Evolutionary conservation across 2,329 filamentous ascomycete genomes (phyloP).

Genomic region (Ceratocystis alfenasii): DNA sequence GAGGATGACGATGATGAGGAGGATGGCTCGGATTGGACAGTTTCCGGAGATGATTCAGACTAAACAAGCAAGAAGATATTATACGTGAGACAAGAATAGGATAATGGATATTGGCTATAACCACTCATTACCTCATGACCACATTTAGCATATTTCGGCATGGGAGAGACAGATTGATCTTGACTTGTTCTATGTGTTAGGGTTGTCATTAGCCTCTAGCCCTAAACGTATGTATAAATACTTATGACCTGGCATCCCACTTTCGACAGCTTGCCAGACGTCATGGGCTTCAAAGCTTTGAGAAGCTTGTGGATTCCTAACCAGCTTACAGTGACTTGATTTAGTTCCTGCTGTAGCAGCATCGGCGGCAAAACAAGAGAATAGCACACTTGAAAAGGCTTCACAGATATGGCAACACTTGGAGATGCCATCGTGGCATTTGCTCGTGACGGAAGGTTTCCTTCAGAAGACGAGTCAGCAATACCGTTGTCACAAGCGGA

Average conservation of each 20-base stretch:
- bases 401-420: conserved; percentile 23
- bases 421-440: conserved; percentile 34
- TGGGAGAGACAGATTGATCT: too few species aligned
- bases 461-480: conserved; percentile 30
- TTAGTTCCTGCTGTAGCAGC: neutral
- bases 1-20: conserved; percentile 39
- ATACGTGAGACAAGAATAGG: neutral
- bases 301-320: neutral
- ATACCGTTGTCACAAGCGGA: conserved; percentile 32
- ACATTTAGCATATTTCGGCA: too few species aligned
- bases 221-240: neutral
- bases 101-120: neutral
- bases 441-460: conserved; percentile 33
- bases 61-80: neutral
- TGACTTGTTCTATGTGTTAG: too few species aligned
- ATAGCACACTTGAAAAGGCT: neutral
- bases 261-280: conserved; percentile 15
- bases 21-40: conserved; percentile 24
- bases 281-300: conserved; percentile 11
- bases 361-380: neutral
- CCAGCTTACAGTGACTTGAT: neutral
- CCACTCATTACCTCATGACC: conserved; percentile 11
- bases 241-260: conserved; percentile 16
- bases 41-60: conserved; percentile 16
- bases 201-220: neutral